Evolutionary conservation across 331 rosid species (phyloP), one percentile per base, ranked within the genome.

Genomic region (Acacia concinna): DNA sequence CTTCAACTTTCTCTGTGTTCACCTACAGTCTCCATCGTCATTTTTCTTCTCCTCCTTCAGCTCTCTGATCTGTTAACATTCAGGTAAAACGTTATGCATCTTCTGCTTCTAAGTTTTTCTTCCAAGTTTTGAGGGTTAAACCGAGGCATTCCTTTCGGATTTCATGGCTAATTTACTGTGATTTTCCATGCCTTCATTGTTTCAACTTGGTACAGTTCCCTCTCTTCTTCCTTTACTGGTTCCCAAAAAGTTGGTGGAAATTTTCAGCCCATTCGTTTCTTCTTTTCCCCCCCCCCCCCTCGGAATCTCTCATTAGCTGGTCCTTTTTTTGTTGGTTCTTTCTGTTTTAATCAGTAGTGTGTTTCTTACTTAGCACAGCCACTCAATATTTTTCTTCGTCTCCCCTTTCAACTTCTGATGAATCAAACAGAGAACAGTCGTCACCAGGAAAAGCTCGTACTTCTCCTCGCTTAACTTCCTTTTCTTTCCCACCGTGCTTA

Each of bases 61-160:
- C 81, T 44, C 8, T 17, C 81, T 88, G 81, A 83, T 85, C 85
- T 69, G 56, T 74, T 41, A 27, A n/a, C 79, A 27, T 83, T 80
- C 83, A 87, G 97, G 97, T 93, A 87, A 72, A 73, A 28, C 34
- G 70, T 38, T 79, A 38, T 54, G 69, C 34, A 60, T 71, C 86
- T 85, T 62, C 75, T 44, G n/a, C 68, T 69, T 37, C 68, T 25
- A 30, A 38, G 10, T 54, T 75, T 85, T 68, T 37, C 78, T 83
- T 59, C 59, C 28, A 41, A 56, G 17, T 25, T 73, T 62, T 14
- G 11, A 6, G 31, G 25, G 25, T 47, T 20, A 2, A 21, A 71
- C 52, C 67, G 72, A 73, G 57, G 49, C 78, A 52, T 64, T 80
- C 18, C 28, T 44, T 47, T 31, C 54, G 9, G 66, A 23, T 68